phyloP scores from a whole-genome alignment of 495 filamentous ascomycete genomes.

The Hyaloscypha hepaticicola region DNA sequence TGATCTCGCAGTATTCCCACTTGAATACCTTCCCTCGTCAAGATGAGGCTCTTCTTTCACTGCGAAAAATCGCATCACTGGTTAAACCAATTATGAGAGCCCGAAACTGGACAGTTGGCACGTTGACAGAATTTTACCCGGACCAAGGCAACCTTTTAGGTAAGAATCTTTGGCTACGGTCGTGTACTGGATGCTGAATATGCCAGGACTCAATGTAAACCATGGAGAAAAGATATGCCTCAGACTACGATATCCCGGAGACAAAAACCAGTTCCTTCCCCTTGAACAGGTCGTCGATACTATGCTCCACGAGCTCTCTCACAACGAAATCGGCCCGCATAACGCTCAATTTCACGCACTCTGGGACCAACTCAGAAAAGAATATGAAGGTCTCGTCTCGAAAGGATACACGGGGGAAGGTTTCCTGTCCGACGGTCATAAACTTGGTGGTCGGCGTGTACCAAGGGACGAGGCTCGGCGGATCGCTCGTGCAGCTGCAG shows the following conservation, averaged over 20 bases:
- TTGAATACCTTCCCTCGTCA: conserved; percentile 68
- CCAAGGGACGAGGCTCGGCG: conserved; percentile 75
- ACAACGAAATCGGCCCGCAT: conserved; percentile 82
- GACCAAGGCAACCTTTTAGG: conserved; percentile 72
- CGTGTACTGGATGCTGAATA: conserved; percentile 8
- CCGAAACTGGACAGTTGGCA: conserved; percentile 74
- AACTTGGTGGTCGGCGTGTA: conserved; percentile 66
- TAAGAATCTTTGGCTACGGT: conserved; percentile 26
- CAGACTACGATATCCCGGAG: conserved; percentile 73
- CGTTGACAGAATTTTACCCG: conserved; percentile 84
- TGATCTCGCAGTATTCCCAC: conserved; percentile 78
- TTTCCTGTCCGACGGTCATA: conserved; percentile 73
- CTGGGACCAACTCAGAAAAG: conserved; percentile 86
- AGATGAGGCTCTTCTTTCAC: conserved; percentile 75
- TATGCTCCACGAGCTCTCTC: conserved; percentile 95
- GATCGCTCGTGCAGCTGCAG: conserved; percentile 71
- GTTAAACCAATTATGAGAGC: conserved; percentile 97
- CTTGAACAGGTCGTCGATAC: conserved; percentile 81
- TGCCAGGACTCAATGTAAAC: conserved; percentile 71
- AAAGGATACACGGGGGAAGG: conserved; percentile 94
- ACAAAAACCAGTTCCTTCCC: conserved; percentile 76
- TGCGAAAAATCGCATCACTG: conserved; percentile 81
- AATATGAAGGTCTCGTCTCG: conserved; percentile 67
- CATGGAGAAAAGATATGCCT: conserved; percentile 76
- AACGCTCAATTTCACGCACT: conserved; percentile 78